phyloP scores from a whole-genome alignment of 495 filamentous ascomycete species.

The Penicillium angulare region DNA sequence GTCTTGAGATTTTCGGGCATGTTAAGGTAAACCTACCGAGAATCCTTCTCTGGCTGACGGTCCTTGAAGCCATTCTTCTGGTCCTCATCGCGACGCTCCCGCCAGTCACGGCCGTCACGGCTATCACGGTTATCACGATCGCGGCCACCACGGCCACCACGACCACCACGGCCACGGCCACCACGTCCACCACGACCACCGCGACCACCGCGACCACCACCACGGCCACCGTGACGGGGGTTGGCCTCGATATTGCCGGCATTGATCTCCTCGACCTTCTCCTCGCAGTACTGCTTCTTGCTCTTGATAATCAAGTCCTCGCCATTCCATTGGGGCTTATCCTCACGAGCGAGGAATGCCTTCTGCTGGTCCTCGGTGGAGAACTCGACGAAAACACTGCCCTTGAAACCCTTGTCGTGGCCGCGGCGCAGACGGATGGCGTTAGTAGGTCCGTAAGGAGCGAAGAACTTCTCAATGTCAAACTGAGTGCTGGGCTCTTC shows the following conservation, averaged over 20 bases:
- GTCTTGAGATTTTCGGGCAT: not conserved
- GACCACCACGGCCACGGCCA: constrained; percentile 30
- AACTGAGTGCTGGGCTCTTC: constrained; percentile 78
- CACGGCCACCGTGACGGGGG: constrained; percentile 28
- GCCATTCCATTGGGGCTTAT: constrained; percentile 80
- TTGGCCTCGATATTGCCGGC: constrained; percentile 65
- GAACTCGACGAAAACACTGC: constrained; percentile 94
- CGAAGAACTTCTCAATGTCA: constrained; percentile 90
- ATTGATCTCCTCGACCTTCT: constrained; percentile 74
- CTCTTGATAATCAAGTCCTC: constrained; percentile 70
- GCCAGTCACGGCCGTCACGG: constrained; percentile 62
- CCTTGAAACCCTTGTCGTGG: constrained; percentile 74
- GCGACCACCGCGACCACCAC: constrained; percentile 27
- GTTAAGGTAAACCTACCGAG: constrained; percentile 37
- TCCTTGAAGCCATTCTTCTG: constrained; percentile 59
- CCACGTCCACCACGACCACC: constrained; percentile 29
- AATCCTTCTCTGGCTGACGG: constrained; percentile 39
- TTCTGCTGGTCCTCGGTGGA: constrained; percentile 67
- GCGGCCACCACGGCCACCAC: constrained; percentile 30
- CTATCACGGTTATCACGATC: constrained; percentile 22
- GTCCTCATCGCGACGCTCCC: constrained; percentile 63
- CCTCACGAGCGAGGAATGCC: constrained; percentile 72
- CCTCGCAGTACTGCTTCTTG: constrained; percentile 83
- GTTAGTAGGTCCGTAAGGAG: constrained; percentile 72
- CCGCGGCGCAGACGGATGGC: constrained; percentile 84